Conservation (phyloP, 176 grass and related monocot species). For the Eragrostis curvula region DNA sequence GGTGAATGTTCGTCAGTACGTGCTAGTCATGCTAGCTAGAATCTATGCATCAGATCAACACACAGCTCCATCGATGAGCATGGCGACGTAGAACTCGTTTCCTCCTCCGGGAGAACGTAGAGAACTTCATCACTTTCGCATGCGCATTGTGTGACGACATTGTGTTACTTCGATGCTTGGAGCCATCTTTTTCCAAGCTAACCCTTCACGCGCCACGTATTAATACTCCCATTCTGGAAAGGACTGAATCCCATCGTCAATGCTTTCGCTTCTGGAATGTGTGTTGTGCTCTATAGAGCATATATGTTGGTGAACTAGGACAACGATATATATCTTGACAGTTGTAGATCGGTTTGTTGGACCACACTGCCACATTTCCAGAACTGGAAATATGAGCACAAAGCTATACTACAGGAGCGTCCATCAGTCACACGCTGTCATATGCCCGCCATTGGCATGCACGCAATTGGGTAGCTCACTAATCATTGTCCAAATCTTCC, state of each 20-base stretch:
- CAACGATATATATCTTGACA: background rate
- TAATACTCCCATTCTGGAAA: background rate
- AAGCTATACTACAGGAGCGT: constrained; percentile 14
- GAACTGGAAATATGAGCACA: constrained; percentile 25
- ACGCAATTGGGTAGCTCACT: background rate
- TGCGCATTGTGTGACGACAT: no score
- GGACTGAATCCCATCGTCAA: background rate
- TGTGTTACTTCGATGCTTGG: no score
- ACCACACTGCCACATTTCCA: constrained; percentile 6
- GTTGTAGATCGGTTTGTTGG: background rate
- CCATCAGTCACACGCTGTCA: background rate
- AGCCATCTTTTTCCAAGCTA: no score
- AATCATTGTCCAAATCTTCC: constrained; percentile 42
- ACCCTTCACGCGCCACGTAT: no score
- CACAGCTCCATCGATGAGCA: background rate
- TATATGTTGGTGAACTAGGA: background rate
- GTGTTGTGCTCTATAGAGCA: background rate
- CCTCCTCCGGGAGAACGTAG: background rate
- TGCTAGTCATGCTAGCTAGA: background rate
- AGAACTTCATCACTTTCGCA: no score
- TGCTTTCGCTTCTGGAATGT: background rate
- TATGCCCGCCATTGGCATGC: constrained; percentile 23
- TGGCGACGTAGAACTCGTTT: background rate
- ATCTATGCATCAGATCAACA: background rate
- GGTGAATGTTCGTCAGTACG: background rate